Conservation (phyloP, 768 basidiomycete genomes). For the Boletus fagicola region DNA sequence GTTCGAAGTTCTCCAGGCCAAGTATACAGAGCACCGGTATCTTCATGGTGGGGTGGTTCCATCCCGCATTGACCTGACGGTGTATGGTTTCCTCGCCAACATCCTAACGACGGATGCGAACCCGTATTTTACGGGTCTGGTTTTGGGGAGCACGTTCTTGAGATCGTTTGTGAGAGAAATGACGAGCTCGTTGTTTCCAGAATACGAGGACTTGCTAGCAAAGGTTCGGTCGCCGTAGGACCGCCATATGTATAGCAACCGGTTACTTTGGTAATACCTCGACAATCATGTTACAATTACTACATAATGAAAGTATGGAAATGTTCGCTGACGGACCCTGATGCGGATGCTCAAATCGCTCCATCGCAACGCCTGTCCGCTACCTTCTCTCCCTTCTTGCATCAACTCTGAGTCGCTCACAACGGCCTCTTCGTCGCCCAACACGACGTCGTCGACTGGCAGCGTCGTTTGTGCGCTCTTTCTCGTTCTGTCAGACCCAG, state of each 20-base stretch:
- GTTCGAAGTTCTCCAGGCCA: conserved; percentile 31
- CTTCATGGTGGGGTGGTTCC: conserved; percentile 29
- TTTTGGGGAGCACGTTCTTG: conserved; percentile 21
- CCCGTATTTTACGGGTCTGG: conserved; percentile 27
- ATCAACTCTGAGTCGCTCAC: background rate
- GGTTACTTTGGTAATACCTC: background rate
- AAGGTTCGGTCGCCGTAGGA: conserved; percentile 1
- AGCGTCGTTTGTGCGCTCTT: conserved; percentile 3
- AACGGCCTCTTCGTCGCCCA: background rate
- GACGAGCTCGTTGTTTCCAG: conserved; percentile 30
- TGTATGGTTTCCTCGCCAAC: conserved; percentile 34
- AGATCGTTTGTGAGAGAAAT: conserved; percentile 21
- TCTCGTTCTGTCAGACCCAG: background rate
- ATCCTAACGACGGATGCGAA: conserved; percentile 20
- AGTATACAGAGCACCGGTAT: conserved; percentile 24
- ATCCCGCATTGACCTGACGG: conserved; percentile 30
- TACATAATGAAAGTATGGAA: background rate
- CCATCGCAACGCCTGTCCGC: conserved; percentile 16
- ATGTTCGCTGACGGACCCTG: background rate
- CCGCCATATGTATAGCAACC: background rate
- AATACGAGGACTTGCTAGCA: conserved; percentile 22
- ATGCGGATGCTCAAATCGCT: background rate
- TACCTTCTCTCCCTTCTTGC: background rate
- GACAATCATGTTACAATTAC: background rate
- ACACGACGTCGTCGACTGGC: conserved; percentile 9